These are phyloP conservation scores for Cercophora newfieldiana DNA, from an alignment of 495 filamentous ascomycete species.

Conservation along the genomic window DNA sequence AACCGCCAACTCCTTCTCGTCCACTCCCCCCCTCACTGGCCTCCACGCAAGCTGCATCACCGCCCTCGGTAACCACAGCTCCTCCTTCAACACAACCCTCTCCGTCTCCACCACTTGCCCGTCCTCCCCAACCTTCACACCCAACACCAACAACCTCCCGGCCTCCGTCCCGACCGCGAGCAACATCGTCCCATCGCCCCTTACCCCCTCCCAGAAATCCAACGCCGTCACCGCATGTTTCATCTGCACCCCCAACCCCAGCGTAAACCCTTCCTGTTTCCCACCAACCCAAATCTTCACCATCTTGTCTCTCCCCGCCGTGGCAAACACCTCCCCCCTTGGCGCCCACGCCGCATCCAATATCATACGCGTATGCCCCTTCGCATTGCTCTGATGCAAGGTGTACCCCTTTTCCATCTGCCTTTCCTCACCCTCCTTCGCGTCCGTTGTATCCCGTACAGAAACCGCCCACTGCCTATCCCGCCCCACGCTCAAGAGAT, in stretches of 20 bases:
- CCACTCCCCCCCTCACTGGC: constrained; percentile 43
- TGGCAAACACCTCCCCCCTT: constrained; percentile 62
- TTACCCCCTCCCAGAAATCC: constrained; percentile 54
- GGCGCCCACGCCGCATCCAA: constrained; percentile 82
- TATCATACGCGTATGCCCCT: constrained; percentile 90
- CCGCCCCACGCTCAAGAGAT: constrained; percentile 83
- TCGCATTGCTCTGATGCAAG: constrained; percentile 64
- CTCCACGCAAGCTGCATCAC: constrained; percentile 79
- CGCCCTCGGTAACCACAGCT: constrained; percentile 64
- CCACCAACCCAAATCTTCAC: constrained; percentile 72
- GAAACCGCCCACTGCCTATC: constrained; percentile 91
- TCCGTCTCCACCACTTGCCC: constrained; percentile 48
- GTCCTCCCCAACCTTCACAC: constrained; percentile 33
- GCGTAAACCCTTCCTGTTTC: constrained; percentile 34
- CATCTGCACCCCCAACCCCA: constrained; percentile 25
- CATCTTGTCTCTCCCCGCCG: constrained; percentile 81
- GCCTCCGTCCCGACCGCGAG: constrained; percentile 70
- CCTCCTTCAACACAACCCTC: constrained; percentile 43
- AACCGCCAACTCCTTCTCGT: constrained; percentile 63
- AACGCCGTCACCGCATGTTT: constrained; percentile 72
- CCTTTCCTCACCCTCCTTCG: constrained; percentile 38
- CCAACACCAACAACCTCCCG: constrained; percentile 52
- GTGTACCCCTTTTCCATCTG: constrained; percentile 48
- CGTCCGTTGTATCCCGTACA: background rate
- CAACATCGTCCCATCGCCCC: constrained; percentile 44